Evolutionary conservation across 164 flowering plant species (phyloP), one percentile per base, ranked within the genome.

Genomic region (Magnolia officinalis): DNA sequence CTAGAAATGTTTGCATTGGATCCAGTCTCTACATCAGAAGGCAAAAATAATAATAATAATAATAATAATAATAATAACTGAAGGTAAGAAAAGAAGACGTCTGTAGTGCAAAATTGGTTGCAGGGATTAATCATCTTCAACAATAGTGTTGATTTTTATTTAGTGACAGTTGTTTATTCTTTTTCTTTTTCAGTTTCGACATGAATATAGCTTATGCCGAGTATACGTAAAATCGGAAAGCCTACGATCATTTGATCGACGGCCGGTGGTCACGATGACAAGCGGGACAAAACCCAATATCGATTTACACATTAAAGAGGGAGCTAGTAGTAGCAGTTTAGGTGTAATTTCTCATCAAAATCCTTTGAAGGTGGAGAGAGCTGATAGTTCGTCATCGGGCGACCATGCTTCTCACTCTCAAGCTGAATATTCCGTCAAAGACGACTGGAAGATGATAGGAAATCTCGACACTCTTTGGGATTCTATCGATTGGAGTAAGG

Each of bases 201-300:
- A 81, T 69, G 97, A 89, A 79, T 79, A 86, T 73, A 84, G 91
- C 63, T 8, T 92, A 29, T 90, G 91, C 68, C 85, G 96, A 45
- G 83, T 92, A 45, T 92, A 92, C 63, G 82, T 88, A 66, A 79
- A 79, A 55, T 88, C 94, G 1, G 92, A 90, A 52, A 83, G 82
- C 72, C 78, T 75, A 66, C 77, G 90, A 71, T 87, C 92, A 50
- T 92, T 92, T 66, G 97, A 92, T 76, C 88, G 94, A 55, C 90
- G 94, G 6, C 94, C 92, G 16, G 11, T 78, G 2, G 85, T 74
- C 45, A 16, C 18, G 61, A 16, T 16, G 18, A 16, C 19, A 26
- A 2, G 71, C 2, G n/a, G 6, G 26, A 31, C 72, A 70, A 20
- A 7, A 11, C 16, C 72, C 13, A 20, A 9, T 20, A 52, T 70